A percentile compares a stretch with the other conserved stretches of the same genome.
Evolutionary conservation across 169 alveolate genomes (phyloP).

Genomic region (Plasmodium sp.): DNA sequence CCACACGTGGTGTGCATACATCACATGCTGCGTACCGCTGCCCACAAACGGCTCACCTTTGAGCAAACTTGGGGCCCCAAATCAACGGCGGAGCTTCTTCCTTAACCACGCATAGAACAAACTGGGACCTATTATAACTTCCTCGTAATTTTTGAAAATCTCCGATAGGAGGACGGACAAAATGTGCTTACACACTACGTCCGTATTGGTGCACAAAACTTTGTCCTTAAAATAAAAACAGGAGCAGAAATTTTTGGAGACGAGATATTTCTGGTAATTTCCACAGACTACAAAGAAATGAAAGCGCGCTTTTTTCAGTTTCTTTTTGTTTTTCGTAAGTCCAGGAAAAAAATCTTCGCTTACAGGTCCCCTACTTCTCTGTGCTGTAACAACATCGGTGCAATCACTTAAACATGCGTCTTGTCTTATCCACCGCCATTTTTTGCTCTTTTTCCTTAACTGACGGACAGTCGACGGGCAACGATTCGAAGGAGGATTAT

Average conservation of each 20-base stretch:
- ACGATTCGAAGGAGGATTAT: neutral
- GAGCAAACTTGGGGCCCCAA: neutral
- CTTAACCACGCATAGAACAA: constrained; percentile 57
- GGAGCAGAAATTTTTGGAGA: constrained; percentile 43
- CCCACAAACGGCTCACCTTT: constrained; percentile 8
- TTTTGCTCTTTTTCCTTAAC: constrained; percentile 13
- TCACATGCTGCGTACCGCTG: neutral
- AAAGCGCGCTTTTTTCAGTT: constrained; percentile 20
- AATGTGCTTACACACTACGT: constrained; percentile 59
- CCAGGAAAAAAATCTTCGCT: neutral
- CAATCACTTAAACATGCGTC: constrained; percentile 53
- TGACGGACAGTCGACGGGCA: neutral
- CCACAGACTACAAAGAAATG: constrained; percentile 67
- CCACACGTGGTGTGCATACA: neutral
- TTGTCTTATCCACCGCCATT: neutral
- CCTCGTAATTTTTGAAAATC: constrained; percentile 29
- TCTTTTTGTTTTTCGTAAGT: neutral
- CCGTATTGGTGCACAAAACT: constrained; percentile 39
- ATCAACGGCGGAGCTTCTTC: constrained; percentile 27
- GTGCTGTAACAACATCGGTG: constrained; percentile 1
- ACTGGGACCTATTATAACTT: constrained; percentile 22
- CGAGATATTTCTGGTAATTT: constrained; percentile 55
- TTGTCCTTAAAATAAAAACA: constrained; percentile 74
- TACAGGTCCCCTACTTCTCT: neutral
- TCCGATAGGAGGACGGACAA: constrained; percentile 56